Percentiles rank a stretch among this genome's conserved stretches.
phyloP scores from a whole-genome alignment of 176 grass and related monocot species.

The Hyparrhenia diplandra region DNA sequence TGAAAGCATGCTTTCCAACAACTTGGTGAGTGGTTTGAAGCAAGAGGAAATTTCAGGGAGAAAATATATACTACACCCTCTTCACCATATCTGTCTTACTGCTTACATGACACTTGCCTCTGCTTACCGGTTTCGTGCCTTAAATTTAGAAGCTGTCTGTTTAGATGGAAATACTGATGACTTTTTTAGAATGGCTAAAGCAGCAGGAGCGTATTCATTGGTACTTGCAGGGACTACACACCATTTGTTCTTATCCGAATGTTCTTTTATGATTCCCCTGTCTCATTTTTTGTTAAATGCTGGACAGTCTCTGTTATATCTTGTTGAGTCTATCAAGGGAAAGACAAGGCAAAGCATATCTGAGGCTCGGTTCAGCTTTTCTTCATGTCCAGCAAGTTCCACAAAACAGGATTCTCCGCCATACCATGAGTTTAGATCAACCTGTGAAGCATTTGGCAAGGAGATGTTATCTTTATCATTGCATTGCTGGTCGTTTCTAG shows the following conservation, averaged over 20 bases:
- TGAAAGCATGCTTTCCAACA: slow-evolving; percentile 69
- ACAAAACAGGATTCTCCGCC: slow-evolving; percentile 9
- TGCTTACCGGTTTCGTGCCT: slow-evolving; percentile 52
- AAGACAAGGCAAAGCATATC: neutral
- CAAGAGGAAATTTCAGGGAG: slow-evolving; percentile 25
- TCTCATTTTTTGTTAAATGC: slow-evolving; percentile 59
- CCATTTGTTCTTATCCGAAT: slow-evolving; percentile 64
- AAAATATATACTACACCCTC: slow-evolving; percentile 53
- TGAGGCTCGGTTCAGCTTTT: slow-evolving; percentile 20
- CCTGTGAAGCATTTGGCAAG: slow-evolving; percentile 42
- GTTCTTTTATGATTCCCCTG: slow-evolving; percentile 58
- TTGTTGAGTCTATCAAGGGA: slow-evolving; percentile 40
- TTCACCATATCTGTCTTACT: slow-evolving; percentile 65
- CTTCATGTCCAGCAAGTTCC: slow-evolving; percentile 28
- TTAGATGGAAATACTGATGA: slow-evolving; percentile 13
- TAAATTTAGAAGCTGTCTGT: slow-evolving; percentile 18
- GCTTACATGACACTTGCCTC: slow-evolving; percentile 72
- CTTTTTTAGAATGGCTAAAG: slow-evolving; percentile 51
- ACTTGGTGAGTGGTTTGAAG: slow-evolving; percentile 21
- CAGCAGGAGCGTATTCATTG: slow-evolving; percentile 68
- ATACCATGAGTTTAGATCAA: slow-evolving; percentile 49
- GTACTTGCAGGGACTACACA: slow-evolving; percentile 57
- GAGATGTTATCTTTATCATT: slow-evolving; percentile 43
- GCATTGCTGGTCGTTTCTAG: slow-evolving; percentile 64
- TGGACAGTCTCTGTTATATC: slow-evolving; percentile 49